These are phyloP conservation scores for Collybia sp. DNA, from an alignment of 768 basidiomycete species.

Conservation along the genomic window DNA sequence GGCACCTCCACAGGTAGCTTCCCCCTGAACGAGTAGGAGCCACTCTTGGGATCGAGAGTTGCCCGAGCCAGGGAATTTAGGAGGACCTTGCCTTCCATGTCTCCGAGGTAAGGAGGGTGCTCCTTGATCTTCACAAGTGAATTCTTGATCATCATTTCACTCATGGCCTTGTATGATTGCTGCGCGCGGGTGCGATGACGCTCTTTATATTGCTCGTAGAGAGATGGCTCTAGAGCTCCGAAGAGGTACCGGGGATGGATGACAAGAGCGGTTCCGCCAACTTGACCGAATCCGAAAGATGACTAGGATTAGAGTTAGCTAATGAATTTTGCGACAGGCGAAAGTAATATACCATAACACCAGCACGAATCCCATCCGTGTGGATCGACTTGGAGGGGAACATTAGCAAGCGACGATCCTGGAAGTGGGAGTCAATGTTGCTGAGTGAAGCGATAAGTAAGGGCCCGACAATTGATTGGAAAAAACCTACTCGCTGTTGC, in stretches of 20 bases:
- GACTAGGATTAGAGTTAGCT: slow-evolving; percentile 46
- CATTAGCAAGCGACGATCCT: slow-evolving; percentile 84
- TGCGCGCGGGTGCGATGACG: slow-evolving; percentile 64
- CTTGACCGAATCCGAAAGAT: slow-evolving; percentile 98
- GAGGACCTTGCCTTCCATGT: slow-evolving; percentile 82
- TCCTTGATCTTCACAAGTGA: slow-evolving; percentile 95
- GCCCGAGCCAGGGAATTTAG: slow-evolving; percentile 93
- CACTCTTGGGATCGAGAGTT: slow-evolving; percentile 74
- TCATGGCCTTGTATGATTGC: slow-evolving; percentile 86
- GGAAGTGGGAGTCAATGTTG: slow-evolving; percentile 92
- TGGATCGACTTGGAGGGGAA: slow-evolving; percentile 97
- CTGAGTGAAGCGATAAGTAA: slow-evolving; percentile 28
- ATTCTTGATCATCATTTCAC: slow-evolving; percentile 93
- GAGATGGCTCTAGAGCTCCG: slow-evolving; percentile 73
- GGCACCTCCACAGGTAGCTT: slow-evolving; percentile 50
- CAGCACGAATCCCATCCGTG: slow-evolving; percentile 88
- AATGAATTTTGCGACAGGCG: neutral
- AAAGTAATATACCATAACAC: slow-evolving; percentile 65
- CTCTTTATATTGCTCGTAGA: slow-evolving; percentile 72
- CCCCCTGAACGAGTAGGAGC: slow-evolving; percentile 76
- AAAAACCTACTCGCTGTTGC: slow-evolving; percentile 85
- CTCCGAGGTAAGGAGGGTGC: slow-evolving; percentile 78
- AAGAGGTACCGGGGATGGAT: slow-evolving; percentile 90
- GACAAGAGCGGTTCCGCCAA: slow-evolving; percentile 87
- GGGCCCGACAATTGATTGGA: neutral